Conservation (phyloP, 1,284 basidiomycete genomes). For the Ceratobasidium sp. region DNA sequence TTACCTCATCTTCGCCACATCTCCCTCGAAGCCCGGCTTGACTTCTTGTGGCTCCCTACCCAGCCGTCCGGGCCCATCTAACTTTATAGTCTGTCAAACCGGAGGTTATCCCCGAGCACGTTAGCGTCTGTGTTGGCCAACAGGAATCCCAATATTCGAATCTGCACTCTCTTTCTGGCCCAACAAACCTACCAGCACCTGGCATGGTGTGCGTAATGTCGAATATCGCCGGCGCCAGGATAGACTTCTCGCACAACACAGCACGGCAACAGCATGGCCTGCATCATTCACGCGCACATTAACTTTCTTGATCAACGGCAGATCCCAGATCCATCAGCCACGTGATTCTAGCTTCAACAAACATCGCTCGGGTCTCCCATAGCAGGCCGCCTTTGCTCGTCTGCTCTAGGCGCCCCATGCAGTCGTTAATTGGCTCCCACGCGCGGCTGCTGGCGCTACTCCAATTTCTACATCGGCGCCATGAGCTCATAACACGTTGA, state of each 20-base stretch:
- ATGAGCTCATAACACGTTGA: background rate
- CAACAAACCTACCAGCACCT: constrained; percentile 4
- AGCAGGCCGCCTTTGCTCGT: background rate
- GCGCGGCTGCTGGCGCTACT: background rate
- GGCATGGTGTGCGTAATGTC: background rate
- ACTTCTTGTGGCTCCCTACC: constrained; percentile 24
- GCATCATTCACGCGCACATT: background rate
- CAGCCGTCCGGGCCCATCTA: constrained; percentile 3
- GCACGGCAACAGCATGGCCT: background rate
- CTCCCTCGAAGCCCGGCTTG: background rate
- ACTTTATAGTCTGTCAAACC: constrained; percentile 11
- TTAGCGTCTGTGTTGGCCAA: background rate
- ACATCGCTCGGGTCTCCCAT: background rate
- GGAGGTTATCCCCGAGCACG: constrained; percentile 12
- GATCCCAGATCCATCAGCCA: background rate
- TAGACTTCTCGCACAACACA: background rate
- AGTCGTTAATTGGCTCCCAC: background rate
- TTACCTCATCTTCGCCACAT: constrained; percentile 13
- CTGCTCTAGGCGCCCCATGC: background rate
- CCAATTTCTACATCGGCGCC: background rate
- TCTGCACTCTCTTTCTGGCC: background rate
- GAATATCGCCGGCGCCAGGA: background rate
- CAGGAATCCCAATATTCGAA: background rate
- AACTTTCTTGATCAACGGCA: background rate
- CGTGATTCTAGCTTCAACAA: constrained; percentile 10